Evolutionary conservation across 2,329 filamentous ascomycete genomes (phyloP).

Genomic region (Samsoniella hepiali): DNA sequence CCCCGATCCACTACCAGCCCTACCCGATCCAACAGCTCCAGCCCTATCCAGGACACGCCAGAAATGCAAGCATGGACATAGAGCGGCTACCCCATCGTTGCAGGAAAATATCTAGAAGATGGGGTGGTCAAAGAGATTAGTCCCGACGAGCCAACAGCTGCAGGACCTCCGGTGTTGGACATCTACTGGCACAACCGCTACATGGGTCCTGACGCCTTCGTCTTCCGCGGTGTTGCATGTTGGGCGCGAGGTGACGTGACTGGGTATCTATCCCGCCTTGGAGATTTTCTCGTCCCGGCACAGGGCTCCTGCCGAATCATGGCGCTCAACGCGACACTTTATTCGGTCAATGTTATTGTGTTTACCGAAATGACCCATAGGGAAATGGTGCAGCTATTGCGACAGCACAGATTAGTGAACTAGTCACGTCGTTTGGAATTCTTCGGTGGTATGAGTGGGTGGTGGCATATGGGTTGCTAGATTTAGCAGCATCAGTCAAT

Average conservation of each 20-base stretch:
- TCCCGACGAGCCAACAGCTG: background rate
- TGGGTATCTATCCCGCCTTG: background rate
- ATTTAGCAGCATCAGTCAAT: too few relatives aligned
- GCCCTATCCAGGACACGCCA: background rate
- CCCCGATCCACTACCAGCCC: too few relatives aligned
- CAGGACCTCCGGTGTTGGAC: background rate
- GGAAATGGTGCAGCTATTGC: background rate
- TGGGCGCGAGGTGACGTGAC: background rate
- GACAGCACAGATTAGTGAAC: background rate
- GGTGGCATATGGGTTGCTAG: too few relatives aligned
- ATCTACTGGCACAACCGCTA: background rate
- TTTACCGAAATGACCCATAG: too few relatives aligned
- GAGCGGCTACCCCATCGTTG: constrained; percentile 7
- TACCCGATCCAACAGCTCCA: too few relatives aligned
- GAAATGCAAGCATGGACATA: background rate
- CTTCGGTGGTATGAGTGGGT: too few relatives aligned
- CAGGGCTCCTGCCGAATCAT: background rate
- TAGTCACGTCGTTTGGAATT: too few relatives aligned
- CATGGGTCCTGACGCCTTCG: background rate
- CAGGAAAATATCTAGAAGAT: constrained; percentile 11
- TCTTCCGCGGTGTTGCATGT: background rate
- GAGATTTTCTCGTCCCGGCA: background rate
- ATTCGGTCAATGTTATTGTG: background rate
- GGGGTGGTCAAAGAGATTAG: background rate
- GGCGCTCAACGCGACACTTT: background rate